Percentiles rank a stretch among this genome's conserved stretches.
These are phyloP conservation scores for Teratosphaeria epicoccoides DNA, from an alignment of 2,329 filamentous ascomycete species.

Conservation along the genomic window DNA sequence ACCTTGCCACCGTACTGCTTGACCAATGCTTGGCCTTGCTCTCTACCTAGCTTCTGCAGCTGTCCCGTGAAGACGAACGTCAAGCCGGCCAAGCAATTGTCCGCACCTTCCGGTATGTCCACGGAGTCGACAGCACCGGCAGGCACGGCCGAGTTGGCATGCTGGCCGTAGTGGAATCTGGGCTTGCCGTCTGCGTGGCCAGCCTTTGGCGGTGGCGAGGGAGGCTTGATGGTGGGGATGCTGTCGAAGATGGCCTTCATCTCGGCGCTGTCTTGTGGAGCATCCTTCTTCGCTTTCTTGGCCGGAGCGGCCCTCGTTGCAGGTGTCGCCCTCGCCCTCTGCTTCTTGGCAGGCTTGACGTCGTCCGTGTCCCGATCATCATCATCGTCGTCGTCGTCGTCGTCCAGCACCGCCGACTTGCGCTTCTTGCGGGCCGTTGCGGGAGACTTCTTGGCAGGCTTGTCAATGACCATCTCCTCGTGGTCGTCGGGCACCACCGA, in stretches of 20 bases:
- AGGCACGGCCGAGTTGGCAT: constrained; percentile 41
- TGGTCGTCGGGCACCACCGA: constrained; percentile 35
- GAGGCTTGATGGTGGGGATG: constrained; percentile 71
- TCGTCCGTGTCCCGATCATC: constrained; percentile 37
- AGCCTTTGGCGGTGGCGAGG: constrained; percentile 63
- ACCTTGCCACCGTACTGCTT: constrained; percentile 94
- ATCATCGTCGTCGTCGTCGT: constrained; percentile 40
- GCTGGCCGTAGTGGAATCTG: constrained; percentile 68
- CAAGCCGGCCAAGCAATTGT: constrained; percentile 81
- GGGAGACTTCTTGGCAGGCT: constrained; percentile 28
- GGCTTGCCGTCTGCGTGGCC: constrained; percentile 32
- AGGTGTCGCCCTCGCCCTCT: constrained; percentile 33
- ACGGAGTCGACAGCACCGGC: constrained; percentile 52
- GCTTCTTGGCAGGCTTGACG: constrained; percentile 48
- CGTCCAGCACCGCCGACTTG: constrained; percentile 48
- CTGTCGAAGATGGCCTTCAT: constrained; percentile 79
- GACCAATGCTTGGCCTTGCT: constrained; percentile 74
- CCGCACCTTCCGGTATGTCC: constrained; percentile 70
- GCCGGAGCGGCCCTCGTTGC: constrained; percentile 43
- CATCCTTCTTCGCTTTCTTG: constrained; percentile 53
- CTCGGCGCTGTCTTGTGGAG: constrained; percentile 55
- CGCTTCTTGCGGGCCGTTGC: constrained; percentile 39
- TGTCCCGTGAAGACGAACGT: constrained; percentile 94
- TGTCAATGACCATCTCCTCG: constrained; percentile 29
- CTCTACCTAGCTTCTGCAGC: constrained; percentile 66